Evolutionary conservation across 495 filamentous ascomycete genomes (phyloP).

Genomic region (Xylaria longipes): DNA sequence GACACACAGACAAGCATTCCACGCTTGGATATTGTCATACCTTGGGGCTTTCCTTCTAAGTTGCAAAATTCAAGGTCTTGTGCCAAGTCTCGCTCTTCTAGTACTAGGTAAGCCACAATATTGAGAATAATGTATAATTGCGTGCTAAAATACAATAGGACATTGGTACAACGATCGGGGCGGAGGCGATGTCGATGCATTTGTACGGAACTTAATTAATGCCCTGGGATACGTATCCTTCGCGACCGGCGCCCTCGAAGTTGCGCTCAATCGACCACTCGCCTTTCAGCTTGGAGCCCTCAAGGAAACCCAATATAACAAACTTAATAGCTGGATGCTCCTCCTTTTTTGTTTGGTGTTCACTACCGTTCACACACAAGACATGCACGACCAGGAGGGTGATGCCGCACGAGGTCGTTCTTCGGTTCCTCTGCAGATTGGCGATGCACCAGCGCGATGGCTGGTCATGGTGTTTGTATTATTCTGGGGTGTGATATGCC

Average conservation of each 20-base stretch:
- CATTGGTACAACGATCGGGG: too few species aligned
- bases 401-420: slow-evolving; percentile 49
- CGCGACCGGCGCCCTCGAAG: too few species aligned
- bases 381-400: slow-evolving; percentile 56
- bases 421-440: slow-evolving; percentile 51
- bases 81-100: slow-evolving; percentile 31
- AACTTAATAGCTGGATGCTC: slow-evolving; percentile 44
- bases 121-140: neutral
- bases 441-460: slow-evolving; percentile 50
- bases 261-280: neutral
- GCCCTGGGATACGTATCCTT: too few species aligned
- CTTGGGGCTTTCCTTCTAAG: slow-evolving; percentile 41
- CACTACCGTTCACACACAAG: slow-evolving; percentile 58
- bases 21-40: slow-evolving; percentile 41
- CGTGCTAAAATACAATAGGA: neutral
- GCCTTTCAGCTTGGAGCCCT: neutral
- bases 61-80: slow-evolving; percentile 40
- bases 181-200: too few species aligned
- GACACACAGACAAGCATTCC: slow-evolving; percentile 42
- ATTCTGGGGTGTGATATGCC: slow-evolving; percentile 49
- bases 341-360: slow-evolving; percentile 53
- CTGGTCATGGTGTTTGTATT: slow-evolving; percentile 42
- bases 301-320: neutral
- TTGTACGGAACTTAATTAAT: too few species aligned
- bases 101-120: neutral